Evolutionary conservation across 768 basidiomycete genomes (phyloP).

Genomic region (Tricholoma furcatifolium): DNA sequence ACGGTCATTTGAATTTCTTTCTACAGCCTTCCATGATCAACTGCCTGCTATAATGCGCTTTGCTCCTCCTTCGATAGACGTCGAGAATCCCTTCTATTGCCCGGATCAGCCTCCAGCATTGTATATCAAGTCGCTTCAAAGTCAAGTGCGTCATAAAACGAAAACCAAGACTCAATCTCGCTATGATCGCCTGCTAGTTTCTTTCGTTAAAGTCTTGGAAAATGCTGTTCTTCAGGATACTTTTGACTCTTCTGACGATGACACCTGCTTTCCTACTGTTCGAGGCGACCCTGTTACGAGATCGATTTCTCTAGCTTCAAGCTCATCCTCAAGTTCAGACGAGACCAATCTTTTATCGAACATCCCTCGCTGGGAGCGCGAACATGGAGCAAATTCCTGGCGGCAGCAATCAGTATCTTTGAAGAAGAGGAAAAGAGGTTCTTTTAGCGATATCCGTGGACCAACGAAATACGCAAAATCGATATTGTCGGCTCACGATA

Average conservation of each 20-base stretch:
- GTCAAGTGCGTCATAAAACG: slow-evolving; percentile 19
- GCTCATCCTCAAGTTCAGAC: slow-evolving; percentile 12
- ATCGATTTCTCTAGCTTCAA: background rate
- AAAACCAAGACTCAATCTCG: slow-evolving; percentile 12
- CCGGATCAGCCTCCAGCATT: slow-evolving; percentile 44
- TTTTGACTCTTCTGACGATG: slow-evolving; percentile 18
- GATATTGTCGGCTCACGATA: slow-evolving; percentile 37
- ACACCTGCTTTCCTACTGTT: slow-evolving; percentile 1
- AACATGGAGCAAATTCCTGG: slow-evolving; percentile 17
- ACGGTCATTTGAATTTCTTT: too few species aligned
- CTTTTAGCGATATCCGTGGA: slow-evolving; percentile 43
- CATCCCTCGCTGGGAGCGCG: slow-evolving; percentile 21
- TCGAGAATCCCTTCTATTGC: slow-evolving; percentile 60
- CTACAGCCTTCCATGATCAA: background rate
- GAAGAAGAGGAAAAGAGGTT: slow-evolving; percentile 30
- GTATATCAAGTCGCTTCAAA: slow-evolving; percentile 47
- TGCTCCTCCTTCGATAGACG: slow-evolving; percentile 40
- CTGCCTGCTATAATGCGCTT: slow-evolving; percentile 4
- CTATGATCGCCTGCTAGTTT: slow-evolving; percentile 22
- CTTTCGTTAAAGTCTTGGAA: slow-evolving; percentile 34
- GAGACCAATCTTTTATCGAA: slow-evolving; percentile 10
- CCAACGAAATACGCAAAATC: slow-evolving; percentile 45
- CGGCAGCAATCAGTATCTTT: slow-evolving; percentile 3
- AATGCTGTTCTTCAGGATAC: slow-evolving; percentile 20
- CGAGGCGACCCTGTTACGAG: background rate